Evolutionary conservation across 2,329 filamentous ascomycete species (phyloP).

Genomic region (Aspergillus puulaauensis): DNA sequence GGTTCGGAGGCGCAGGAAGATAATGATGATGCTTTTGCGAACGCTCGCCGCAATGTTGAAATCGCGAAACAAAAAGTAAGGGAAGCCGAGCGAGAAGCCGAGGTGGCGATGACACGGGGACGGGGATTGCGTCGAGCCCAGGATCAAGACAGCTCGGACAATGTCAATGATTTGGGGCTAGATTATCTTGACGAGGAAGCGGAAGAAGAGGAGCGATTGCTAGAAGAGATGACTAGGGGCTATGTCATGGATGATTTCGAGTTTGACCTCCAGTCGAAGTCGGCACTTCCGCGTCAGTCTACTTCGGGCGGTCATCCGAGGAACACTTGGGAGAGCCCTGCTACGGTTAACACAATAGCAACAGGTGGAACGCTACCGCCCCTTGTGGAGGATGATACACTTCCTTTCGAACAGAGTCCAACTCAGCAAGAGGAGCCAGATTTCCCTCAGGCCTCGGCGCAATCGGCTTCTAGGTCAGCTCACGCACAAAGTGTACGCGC

Average conservation of each 20-base stretch:
- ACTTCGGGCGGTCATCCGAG: constrained; percentile 78
- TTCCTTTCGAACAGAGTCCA: constrained; percentile 34
- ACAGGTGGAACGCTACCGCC: constrained; percentile 69
- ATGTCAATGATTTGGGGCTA: constrained; percentile 28
- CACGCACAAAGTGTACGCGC: constrained; percentile 61
- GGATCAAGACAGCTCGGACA: constrained; percentile 25
- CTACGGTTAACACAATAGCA: constrained; percentile 69
- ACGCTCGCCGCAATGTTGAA: constrained; percentile 67
- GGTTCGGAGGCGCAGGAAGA: constrained; percentile 31
- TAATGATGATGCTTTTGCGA: constrained; percentile 40
- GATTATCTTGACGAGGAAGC: constrained; percentile 62
- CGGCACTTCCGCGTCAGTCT: constrained; percentile 71
- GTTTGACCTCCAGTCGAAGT: constrained; percentile 68
- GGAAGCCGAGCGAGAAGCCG: constrained; percentile 69
- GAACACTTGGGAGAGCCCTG: constrained; percentile 77
- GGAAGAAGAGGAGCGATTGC: constrained; percentile 70
- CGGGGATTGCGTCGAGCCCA: constrained; percentile 54
- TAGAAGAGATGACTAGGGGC: constrained; percentile 85
- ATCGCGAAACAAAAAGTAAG: constrained; percentile 73
- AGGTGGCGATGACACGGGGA: constrained; percentile 61
- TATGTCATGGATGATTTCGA: constrained; percentile 82
- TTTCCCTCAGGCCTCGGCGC: neutral
- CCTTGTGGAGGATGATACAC: constrained; percentile 62
- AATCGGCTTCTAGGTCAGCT: constrained; percentile 2
- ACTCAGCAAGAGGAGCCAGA: constrained; percentile 44